Conservation (phyloP, 2,329 filamentous ascomycete genomes). For the Xylariales sp. region DNA sequence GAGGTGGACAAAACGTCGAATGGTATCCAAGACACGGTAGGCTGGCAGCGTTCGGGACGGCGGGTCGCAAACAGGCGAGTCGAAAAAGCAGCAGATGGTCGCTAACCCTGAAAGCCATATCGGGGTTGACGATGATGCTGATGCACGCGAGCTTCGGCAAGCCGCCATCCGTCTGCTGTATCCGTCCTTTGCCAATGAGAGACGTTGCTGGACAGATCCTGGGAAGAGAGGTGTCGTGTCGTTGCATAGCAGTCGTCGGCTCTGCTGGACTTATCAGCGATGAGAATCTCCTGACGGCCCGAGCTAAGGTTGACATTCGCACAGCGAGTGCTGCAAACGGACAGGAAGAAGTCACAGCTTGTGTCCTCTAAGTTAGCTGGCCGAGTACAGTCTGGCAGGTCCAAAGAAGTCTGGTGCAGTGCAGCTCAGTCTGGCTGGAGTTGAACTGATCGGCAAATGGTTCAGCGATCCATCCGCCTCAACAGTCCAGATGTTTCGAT, state of each 20-base stretch:
- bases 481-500: background rate
- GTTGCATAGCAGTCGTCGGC: background rate
- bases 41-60: slow-evolving; percentile 7
- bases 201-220: background rate
- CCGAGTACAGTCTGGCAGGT: too few species aligned
- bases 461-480: too few species aligned
- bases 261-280: background rate
- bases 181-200: background rate
- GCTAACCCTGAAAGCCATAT: background rate
- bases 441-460: too few species aligned
- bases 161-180: slow-evolving; percentile 5
- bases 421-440: too few species aligned
- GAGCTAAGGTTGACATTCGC: background rate
- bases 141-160: slow-evolving; percentile 8
- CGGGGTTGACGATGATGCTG: background rate
- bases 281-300: background rate
- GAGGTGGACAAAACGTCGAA: background rate
- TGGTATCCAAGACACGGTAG: slow-evolving; percentile 3
- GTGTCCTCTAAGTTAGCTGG: too few species aligned
- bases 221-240: too few species aligned
- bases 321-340: background rate
- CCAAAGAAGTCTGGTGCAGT: too few species aligned
- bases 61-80: slow-evolving; percentile 1
- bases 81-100: background rate
- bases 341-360: too few species aligned